A percentile compares a stretch with the other conserved stretches of the same genome.
These are phyloP conservation scores for Apodospora peruviana DNA, from an alignment of 495 filamentous ascomycete genomes.

Conservation along the genomic window DNA sequence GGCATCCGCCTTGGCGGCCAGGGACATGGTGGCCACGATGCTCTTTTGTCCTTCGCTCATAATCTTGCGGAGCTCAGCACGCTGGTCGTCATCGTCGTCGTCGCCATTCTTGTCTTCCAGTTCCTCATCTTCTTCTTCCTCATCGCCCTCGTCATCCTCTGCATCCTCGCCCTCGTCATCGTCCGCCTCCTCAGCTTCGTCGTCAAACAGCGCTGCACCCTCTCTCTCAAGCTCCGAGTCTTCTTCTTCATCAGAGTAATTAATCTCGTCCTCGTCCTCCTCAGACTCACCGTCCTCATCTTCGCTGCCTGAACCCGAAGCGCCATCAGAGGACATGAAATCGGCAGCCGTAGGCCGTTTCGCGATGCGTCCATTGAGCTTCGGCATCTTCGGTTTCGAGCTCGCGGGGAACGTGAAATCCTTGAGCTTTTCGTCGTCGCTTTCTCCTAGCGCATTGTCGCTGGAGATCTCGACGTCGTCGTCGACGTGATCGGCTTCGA, in stretches of 20 bases:
- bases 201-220: constrained; percentile 16
- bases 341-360: constrained; percentile 43
- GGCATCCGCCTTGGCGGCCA: constrained; percentile 70
- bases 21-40: constrained; percentile 62
- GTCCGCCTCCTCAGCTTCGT: constrained; percentile 24
- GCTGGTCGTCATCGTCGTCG: constrained; percentile 34
- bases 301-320: constrained; percentile 24
- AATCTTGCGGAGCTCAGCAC: constrained; percentile 47
- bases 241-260: constrained; percentile 16
- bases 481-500: constrained; percentile 40
- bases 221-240: constrained; percentile 13
- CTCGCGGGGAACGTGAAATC: constrained; percentile 51
- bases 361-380: constrained; percentile 13
- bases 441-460: constrained; percentile 54
- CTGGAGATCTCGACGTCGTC: constrained; percentile 57
- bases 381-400: constrained; percentile 31
- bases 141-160: constrained; percentile 34
- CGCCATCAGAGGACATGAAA: constrained; percentile 28
- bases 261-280: constrained; percentile 18
- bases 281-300: constrained; percentile 33
- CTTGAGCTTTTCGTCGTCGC: constrained; percentile 56
- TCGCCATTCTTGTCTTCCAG: constrained; percentile 23
- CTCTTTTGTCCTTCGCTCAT: constrained; percentile 68
- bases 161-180: constrained; percentile 33
- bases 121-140: constrained; percentile 31